Evolutionary conservation across 78 protist species (phyloP).

Genomic region (Isochrysis galbana): DNA sequence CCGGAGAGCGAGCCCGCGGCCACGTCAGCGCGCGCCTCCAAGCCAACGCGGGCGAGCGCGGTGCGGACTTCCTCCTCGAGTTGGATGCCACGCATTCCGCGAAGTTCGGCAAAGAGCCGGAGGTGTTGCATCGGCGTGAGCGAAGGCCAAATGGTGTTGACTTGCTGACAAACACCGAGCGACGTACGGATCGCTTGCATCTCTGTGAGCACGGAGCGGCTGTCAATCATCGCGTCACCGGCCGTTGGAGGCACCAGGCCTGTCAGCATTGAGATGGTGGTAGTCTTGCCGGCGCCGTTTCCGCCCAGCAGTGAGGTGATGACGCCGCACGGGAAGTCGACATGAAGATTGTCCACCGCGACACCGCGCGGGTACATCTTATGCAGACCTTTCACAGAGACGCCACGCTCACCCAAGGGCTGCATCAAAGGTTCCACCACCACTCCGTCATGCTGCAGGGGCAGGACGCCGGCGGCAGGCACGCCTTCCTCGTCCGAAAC

Average conservation of each 20-base stretch:
- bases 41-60: not conserved
- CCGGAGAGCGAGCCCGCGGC: slow-evolving; percentile 58
- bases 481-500: not conserved
- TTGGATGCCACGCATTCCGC: slow-evolving; percentile 36
- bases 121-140: slow-evolving; percentile 77
- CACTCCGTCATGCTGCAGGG: not conserved
- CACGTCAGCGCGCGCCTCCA: not conserved
- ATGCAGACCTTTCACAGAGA: not conserved
- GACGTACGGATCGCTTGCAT: slow-evolving; percentile 40
- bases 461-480: not conserved
- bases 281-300: slow-evolving; percentile 90
- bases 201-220: not conserved
- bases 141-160: slow-evolving; percentile 70
- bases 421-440: not conserved
- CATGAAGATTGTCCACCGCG: not conserved
- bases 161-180: slow-evolving; percentile 83
- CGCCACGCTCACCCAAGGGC: not conserved
- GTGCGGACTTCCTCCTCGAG: not conserved
- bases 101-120: slow-evolving; percentile 69
- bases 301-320: slow-evolving; percentile 66
- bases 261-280: slow-evolving; percentile 75
- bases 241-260: slow-evolving; percentile 72
- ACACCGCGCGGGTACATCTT: not conserved
- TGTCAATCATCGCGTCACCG: slow-evolving; percentile 56
- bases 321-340: not conserved